Conservation (phyloP, 2,329 filamentous ascomycete genomes). For the Cordyceps sp. region DNA sequence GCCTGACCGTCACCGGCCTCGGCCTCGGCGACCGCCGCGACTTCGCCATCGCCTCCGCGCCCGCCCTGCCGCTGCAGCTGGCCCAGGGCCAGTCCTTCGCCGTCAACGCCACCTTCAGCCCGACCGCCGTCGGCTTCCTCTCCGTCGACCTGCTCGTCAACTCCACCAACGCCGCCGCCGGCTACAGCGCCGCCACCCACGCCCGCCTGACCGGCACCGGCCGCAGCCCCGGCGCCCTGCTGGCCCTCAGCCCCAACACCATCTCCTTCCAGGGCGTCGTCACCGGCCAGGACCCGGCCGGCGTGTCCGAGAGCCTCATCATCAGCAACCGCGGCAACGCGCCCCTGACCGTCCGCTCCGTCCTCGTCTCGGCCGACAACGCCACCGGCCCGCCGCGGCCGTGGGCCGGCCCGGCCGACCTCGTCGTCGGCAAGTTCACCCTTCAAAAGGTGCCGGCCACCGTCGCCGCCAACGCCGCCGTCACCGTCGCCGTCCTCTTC, state of each 20-base stretch:
- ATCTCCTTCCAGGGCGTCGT: constrained; percentile 33
- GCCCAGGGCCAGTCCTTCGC: constrained; percentile 20
- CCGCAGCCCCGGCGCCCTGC: constrained; percentile 24
- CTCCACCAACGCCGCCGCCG: constrained; percentile 26
- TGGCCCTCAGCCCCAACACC: constrained; percentile 28
- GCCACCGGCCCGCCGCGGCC: constrained; percentile 26
- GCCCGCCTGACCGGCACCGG: constrained; percentile 32
- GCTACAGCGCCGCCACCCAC: constrained; percentile 28
- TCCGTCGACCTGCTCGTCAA: constrained; percentile 29
- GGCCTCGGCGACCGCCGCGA: constrained; percentile 15
- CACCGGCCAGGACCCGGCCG: constrained; percentile 20
- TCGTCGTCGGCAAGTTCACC: constrained; percentile 28
- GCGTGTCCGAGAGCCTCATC: constrained; percentile 24
- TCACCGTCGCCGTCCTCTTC: constrained; percentile 28
- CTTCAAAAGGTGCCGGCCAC: constrained; percentile 27
- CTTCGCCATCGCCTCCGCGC: constrained; percentile 18
- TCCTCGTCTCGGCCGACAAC: constrained; percentile 25
- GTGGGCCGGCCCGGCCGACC: constrained; percentile 17
- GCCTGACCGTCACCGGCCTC: constrained; percentile 22
- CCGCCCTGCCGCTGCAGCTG: constrained; percentile 14
- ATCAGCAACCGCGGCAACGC: constrained; percentile 32
- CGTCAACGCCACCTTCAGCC: constrained; percentile 26
- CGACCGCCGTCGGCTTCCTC: constrained; percentile 27
- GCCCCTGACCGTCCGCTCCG: constrained; percentile 22
- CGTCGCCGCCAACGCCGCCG: constrained; percentile 21